These are phyloP conservation scores for Ogataea philodendri DNA, from an alignment of 805 yeast species.

Conservation along the genomic window DNA sequence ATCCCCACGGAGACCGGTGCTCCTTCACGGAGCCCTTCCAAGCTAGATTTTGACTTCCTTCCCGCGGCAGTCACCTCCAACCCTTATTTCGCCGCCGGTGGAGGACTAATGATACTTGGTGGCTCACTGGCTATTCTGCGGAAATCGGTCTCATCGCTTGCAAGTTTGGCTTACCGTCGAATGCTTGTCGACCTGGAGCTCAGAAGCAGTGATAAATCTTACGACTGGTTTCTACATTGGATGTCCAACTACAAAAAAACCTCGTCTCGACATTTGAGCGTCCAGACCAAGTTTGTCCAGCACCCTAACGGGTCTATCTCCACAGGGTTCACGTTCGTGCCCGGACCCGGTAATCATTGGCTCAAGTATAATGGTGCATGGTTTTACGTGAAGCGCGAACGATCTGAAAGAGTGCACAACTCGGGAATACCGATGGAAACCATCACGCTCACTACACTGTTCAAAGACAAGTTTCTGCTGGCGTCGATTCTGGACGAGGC, in stretches of 20 bases:
- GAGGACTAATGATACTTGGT: conserved; percentile 95
- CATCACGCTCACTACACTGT: conserved; percentile 87
- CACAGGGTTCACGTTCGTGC: conserved; percentile 86
- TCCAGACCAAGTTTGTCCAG: conserved; percentile 80
- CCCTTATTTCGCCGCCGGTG: conserved; percentile 98
- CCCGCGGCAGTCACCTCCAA: conserved; percentile 50
- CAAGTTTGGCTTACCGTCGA: conserved; percentile 73
- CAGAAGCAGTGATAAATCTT: conserved; percentile 89
- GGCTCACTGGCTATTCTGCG: conserved; percentile 79
- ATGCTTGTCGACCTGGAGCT: conserved; percentile 89
- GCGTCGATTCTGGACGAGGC: conserved; percentile 73
- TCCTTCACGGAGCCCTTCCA: no score
- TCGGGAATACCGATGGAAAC: conserved; percentile 96
- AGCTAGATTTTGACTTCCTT: conserved; percentile 6
- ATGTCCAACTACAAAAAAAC: conserved; percentile 81
- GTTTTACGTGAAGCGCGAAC: conserved; percentile 83
- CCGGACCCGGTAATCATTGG: conserved; percentile 96
- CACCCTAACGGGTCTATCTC: conserved; percentile 91
- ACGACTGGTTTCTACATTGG: conserved; percentile 95
- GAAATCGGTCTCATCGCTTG: conserved; percentile 59
- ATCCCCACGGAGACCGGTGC: no score
- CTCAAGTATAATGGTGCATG: conserved; percentile 82
- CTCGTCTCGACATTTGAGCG: conserved; percentile 79
- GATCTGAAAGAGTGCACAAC: conserved; percentile 86
- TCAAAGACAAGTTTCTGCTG: conserved; percentile 73